These are phyloP conservation scores for Zygosaccharomyces pseudobailii DNA, from an alignment of 1,139 yeast genomes.

Conservation along the genomic window DNA sequence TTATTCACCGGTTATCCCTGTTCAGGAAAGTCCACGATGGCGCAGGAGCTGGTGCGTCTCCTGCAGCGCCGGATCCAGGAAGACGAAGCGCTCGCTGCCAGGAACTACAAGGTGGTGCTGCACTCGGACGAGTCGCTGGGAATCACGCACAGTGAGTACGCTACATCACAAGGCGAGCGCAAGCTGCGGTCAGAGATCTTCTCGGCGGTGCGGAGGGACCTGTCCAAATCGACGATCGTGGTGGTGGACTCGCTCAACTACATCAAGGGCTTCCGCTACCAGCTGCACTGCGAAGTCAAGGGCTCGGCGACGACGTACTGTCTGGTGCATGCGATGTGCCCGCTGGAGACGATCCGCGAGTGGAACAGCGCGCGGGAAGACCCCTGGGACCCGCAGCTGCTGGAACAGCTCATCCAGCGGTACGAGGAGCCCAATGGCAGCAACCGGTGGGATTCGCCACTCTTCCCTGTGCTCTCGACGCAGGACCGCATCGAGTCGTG, in stretches of 20 bases:
- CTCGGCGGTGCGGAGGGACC: constrained; percentile 81
- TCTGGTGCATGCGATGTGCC: constrained; percentile 71
- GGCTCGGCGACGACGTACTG: constrained; percentile 78
- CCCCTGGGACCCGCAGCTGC: constrained; percentile 64
- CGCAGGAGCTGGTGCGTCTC: constrained; percentile 46
- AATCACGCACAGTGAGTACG: constrained; percentile 61
- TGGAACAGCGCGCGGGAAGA: constrained; percentile 48
- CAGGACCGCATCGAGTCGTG: constrained; percentile 48
- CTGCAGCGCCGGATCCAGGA: constrained; percentile 51
- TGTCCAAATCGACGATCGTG: constrained; percentile 65
- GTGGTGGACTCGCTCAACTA: constrained; percentile 82
- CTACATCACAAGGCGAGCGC: constrained; percentile 69
- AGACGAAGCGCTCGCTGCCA: constrained; percentile 37
- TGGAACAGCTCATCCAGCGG: constrained; percentile 70
- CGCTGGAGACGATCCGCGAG: constrained; percentile 53
- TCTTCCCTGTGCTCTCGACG: constrained; percentile 63
- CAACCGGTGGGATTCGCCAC: constrained; percentile 92
- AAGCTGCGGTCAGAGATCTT: constrained; percentile 78
- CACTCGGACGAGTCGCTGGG: constrained; percentile 79
- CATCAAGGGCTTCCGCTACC: constrained; percentile 94
- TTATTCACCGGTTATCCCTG: constrained; percentile 81
- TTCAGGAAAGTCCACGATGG: constrained; percentile 79
- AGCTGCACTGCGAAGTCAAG: constrained; percentile 88
- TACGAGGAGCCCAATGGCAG: constrained; percentile 90
- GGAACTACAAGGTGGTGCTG: constrained; percentile 53